Conservation (phyloP, 179 eudicot species). For the Carnegiea gigantea region DNA sequence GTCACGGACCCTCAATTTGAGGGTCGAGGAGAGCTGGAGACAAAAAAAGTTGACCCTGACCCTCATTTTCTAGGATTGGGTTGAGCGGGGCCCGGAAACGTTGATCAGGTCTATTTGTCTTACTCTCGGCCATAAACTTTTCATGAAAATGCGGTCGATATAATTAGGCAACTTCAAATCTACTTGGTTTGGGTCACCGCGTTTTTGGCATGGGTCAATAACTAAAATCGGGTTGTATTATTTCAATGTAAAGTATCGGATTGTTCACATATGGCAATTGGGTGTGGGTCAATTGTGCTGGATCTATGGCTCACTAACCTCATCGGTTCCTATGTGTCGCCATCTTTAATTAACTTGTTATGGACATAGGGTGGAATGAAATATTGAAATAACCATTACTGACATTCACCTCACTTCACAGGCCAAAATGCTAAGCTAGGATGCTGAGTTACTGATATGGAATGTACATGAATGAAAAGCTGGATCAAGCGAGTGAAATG, state of each 20-base stretch:
- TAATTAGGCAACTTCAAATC: background rate
- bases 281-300: no score
- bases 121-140: background rate
- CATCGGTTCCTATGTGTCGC: background rate
- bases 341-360: no score
- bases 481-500: background rate
- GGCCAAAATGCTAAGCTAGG: constrained; percentile 11
- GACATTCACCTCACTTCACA: constrained; percentile 5
- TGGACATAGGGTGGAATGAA: no score
- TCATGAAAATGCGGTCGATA: background rate
- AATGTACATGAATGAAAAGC: background rate
- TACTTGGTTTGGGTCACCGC: background rate
- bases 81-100: no score
- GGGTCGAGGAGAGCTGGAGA: no score
- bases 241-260: no score
- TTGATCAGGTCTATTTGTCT: no score
- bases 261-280: no score
- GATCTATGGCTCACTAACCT: no score
- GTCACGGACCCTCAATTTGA: no score
- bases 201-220: background rate
- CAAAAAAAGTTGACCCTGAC: no score
- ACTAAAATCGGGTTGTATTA: background rate
- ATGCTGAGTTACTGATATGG: background rate
- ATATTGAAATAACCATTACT: background rate
- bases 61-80: no score